phyloP scores from a whole-genome alignment of 345 rosid species.

The Turnera subulata region DNA sequence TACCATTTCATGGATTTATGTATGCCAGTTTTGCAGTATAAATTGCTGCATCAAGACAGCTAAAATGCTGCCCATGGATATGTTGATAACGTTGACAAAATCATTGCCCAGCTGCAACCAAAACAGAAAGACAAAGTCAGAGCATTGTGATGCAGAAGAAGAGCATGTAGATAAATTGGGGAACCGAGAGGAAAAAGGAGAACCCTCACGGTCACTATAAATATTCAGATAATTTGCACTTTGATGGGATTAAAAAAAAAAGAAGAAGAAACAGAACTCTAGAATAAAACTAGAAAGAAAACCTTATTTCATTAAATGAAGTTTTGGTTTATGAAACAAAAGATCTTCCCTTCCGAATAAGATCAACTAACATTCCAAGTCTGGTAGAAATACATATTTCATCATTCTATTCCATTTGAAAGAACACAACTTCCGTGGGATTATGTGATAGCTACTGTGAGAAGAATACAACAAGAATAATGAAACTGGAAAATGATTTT shows the following conservation, averaged over 20 bases:
- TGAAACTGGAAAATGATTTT: no score
- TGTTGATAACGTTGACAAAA: slow-evolving; percentile 83
- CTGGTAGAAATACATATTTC: no score
- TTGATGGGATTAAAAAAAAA: not conserved
- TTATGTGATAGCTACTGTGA: no score
- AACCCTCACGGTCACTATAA: not conserved
- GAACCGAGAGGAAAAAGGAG: not conserved
- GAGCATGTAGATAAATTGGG: no score
- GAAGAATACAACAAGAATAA: no score
- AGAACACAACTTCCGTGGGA: no score
- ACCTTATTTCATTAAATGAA: no score
- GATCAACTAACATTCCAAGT: no score
- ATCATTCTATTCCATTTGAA: no score
- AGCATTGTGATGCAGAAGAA: not conserved
- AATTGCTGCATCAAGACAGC: slow-evolving; percentile 56
- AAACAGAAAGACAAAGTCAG: not conserved
- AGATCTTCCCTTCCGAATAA: no score
- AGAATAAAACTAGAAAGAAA: no score
- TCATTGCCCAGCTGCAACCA: slow-evolving; percentile 84
- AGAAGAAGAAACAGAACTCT: not conserved
- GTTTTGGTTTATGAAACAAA: no score
- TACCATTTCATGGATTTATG: not conserved
- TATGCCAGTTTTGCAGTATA: not conserved
- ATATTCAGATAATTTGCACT: not conserved
- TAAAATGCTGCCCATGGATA: slow-evolving; percentile 74